Conservation (phyloP, 139 green algal genomes). For the Micromonas pusilla region DNA sequence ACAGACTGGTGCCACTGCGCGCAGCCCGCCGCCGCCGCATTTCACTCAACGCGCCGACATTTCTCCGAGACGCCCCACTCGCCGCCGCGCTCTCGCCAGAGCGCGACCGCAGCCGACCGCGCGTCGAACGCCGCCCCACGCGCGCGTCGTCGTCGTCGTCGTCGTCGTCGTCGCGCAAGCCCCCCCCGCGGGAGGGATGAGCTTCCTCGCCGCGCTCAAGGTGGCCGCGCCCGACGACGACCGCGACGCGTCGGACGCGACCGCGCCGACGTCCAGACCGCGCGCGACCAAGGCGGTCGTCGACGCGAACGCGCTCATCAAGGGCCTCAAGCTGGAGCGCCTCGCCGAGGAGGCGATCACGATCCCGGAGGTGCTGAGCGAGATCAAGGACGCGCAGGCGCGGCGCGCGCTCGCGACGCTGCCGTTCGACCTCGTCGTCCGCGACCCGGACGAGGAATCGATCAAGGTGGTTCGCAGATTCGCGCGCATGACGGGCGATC, state of each 20-base stretch:
- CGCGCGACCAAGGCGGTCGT: constrained; percentile 42
- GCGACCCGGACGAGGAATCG: background rate
- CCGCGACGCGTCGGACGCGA: background rate
- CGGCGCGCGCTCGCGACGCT: background rate
- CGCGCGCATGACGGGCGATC: background rate
- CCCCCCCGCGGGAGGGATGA: background rate
- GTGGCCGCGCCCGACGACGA: background rate
- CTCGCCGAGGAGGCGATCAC: background rate
- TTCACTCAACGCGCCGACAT: too few relatives aligned
- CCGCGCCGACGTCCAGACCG: background rate
- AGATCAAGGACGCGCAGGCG: background rate
- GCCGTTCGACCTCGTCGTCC: background rate
- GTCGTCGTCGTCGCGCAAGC: background rate
- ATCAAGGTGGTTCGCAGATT: background rate
- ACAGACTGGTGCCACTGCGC: background rate
- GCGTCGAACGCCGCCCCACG: too few relatives aligned
- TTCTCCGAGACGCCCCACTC: background rate
- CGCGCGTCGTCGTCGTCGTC: background rate
- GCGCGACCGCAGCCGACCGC: too few relatives aligned
- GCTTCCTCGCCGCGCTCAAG: background rate
- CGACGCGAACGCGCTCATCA: constrained; percentile 85
- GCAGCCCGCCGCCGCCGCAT: too few relatives aligned
- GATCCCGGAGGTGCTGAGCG: background rate
- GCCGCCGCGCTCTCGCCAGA: background rate
- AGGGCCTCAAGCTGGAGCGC: constrained; percentile 46